phyloP scores from a whole-genome alignment of 1,139 yeast species.

The Kodamaea suecica region DNA sequence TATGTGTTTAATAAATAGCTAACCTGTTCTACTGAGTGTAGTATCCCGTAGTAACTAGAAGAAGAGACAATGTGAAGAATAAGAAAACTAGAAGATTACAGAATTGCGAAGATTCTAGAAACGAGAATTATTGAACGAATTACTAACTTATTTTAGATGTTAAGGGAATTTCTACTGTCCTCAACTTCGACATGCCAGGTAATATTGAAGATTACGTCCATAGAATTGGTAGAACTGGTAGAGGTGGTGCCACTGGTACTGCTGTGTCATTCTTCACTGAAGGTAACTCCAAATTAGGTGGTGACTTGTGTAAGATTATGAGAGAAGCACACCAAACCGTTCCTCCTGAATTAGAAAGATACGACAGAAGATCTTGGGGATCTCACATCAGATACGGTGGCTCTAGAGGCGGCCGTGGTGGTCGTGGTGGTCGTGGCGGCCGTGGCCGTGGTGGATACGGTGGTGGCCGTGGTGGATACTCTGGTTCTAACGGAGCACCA shows the following conservation, averaged over 20 bases:
- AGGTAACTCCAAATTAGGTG: conserved; percentile 83
- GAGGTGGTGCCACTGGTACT: conserved; percentile 96
- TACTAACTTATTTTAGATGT: conserved; percentile 66
- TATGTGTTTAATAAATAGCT: conserved; percentile 14
- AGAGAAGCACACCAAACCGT: conserved; percentile 93
- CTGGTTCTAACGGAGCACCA: conserved; percentile 26
- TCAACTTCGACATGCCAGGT: conserved; percentile 97
- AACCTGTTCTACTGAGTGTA: conserved; percentile 8
- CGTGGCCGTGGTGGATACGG: conserved; percentile 35
- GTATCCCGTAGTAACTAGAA: conserved; percentile 3
- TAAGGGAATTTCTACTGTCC: conserved; percentile 90
- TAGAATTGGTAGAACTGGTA: conserved; percentile 97
- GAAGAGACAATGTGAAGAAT: too few relatives aligned
- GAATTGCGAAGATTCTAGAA: too few relatives aligned
- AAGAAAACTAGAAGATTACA: too few relatives aligned
- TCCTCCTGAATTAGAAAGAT: conserved; percentile 60
- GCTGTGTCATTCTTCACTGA: conserved; percentile 94
- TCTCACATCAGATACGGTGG: conserved; percentile 55
- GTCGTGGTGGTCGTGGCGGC: conserved; percentile 42
- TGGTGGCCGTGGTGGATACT: conserved; percentile 40
- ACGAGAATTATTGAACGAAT: conserved; percentile 1
- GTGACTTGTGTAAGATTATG: conserved; percentile 84
- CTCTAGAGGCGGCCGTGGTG: conserved; percentile 48
- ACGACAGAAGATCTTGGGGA: conserved; percentile 53
- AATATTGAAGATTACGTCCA: conserved; percentile 97